These are phyloP conservation scores for Linum tenue DNA, from an alignment of 345 rosid species.

Conservation along the genomic window DNA sequence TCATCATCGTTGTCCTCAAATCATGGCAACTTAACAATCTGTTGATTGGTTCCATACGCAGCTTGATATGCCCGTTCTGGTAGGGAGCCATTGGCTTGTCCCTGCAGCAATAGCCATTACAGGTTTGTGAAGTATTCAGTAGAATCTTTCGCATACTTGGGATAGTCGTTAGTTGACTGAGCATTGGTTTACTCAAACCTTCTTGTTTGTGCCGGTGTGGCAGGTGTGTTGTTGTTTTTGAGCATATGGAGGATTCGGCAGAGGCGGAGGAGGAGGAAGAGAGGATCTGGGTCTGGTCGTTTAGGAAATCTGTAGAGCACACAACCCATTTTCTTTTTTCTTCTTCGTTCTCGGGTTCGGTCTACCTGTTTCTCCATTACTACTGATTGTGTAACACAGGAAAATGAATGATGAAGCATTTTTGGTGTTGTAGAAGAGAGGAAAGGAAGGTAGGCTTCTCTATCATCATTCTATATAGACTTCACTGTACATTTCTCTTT, in stretches of 20 bases:
- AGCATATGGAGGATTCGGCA: constrained; percentile 81
- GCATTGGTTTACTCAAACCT: neutral
- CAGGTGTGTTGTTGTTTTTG: constrained; percentile 52
- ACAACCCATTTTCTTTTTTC: too few species aligned
- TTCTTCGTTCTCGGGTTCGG: too few species aligned
- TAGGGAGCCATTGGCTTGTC: constrained; percentile 68
- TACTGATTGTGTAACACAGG: too few species aligned
- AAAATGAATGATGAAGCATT: too few species aligned
- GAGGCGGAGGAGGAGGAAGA: constrained; percentile 59
- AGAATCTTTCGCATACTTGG: too few species aligned
- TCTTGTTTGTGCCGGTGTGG: constrained; percentile 4
- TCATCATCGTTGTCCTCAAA: neutral
- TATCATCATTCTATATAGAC: too few species aligned
- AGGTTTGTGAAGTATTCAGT: constrained; percentile 36
- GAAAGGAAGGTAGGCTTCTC: too few species aligned
- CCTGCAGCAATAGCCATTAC: constrained; percentile 55
- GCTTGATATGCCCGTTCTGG: constrained; percentile 66
- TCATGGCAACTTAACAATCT: constrained; percentile 2
- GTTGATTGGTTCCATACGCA: constrained; percentile 20
- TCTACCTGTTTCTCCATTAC: too few species aligned
- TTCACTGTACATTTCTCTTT: too few species aligned
- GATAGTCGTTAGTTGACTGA: too few species aligned
- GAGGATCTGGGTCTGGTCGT: constrained; percentile 51
- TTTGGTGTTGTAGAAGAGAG: too few species aligned
- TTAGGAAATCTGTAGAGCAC: constrained; percentile 29